Evolutionary conservation across 176 grass and related monocot species (phyloP).

Genomic region (Miscanthus lutarioriparius): DNA sequence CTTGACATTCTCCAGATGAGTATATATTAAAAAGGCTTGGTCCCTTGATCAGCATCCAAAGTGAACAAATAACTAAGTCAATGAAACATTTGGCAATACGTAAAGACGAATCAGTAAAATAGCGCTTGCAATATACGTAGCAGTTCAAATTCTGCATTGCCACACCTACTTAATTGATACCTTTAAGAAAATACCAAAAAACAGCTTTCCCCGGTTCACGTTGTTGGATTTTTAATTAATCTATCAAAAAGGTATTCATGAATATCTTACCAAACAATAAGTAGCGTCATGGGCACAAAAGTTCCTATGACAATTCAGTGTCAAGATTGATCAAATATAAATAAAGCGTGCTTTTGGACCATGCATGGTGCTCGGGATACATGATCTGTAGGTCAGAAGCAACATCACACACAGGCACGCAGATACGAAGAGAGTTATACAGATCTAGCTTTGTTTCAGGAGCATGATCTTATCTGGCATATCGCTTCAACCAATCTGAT

Average conservation of each 20-base stretch:
- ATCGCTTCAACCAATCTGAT: neutral
- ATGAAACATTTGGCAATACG: neutral
- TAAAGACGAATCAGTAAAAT: neutral
- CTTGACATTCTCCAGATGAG: constrained; percentile 40
- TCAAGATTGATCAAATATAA: constrained; percentile 3
- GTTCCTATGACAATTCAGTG: neutral
- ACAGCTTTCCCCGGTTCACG: neutral
- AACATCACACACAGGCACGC: neutral
- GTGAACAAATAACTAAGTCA: neutral
- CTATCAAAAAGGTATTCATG: neutral
- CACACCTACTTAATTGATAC: neutral
- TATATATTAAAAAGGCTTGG: constrained; percentile 29
- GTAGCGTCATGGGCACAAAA: neutral
- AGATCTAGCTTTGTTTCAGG: constrained; percentile 14
- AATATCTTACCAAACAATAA: neutral
- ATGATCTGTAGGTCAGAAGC: neutral
- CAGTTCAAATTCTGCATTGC: neutral
- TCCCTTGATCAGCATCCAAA: constrained; percentile 14
- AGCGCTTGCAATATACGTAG: neutral
- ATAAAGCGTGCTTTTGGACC: neutral
- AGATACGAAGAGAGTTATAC: neutral
- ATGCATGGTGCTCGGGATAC: neutral
- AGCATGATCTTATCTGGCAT: constrained; percentile 3
- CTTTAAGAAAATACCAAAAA: neutral
- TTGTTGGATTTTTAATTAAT: neutral